Conservation (phyloP, 768 basidiomycete genomes). For the Lactifluus subvellereus region DNA sequence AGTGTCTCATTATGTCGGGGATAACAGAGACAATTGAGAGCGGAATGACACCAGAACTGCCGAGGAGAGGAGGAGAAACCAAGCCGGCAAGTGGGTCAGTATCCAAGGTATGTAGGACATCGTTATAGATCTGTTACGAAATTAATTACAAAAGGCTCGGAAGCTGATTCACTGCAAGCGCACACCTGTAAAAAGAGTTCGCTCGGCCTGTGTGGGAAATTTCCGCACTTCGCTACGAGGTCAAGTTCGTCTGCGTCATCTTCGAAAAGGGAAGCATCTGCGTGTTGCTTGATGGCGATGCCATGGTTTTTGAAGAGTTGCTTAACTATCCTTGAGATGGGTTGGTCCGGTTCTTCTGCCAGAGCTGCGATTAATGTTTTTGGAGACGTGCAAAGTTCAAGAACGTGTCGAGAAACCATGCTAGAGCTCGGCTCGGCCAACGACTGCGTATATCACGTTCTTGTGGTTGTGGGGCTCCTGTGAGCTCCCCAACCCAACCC, state of each 20-base stretch:
- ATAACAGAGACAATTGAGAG: slow-evolving; percentile 57
- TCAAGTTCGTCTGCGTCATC: slow-evolving; percentile 35
- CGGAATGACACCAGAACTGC: slow-evolving; percentile 55
- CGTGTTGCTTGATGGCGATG: not conserved
- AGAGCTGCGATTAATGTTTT: slow-evolving; percentile 14
- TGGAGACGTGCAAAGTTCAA: slow-evolving; percentile 18
- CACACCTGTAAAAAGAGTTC: slow-evolving; percentile 61
- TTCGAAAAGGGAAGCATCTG: not conserved
- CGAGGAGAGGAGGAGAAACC: slow-evolving; percentile 59
- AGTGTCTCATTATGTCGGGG: slow-evolving; percentile 70
- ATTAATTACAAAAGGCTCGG: not conserved
- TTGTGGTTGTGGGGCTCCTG: too few species aligned
- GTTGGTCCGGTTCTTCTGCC: slow-evolving; percentile 5
- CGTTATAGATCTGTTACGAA: slow-evolving; percentile 48
- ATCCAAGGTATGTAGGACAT: slow-evolving; percentile 54
- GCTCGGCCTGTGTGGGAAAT: slow-evolving; percentile 48
- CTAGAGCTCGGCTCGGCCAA: not conserved
- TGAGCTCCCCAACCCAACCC: not conserved
- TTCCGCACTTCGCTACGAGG: slow-evolving; percentile 42
- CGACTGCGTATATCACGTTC: not conserved
- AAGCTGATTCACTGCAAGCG: slow-evolving; percentile 16
- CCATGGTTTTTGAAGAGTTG: slow-evolving; percentile 6
- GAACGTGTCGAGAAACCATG: slow-evolving; percentile 16
- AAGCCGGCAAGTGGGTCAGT: slow-evolving; percentile 49
- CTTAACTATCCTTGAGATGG: slow-evolving; percentile 8